Evolutionary conservation across 1,139 yeast genomes (phyloP).

Genomic region (Entelexis sorbosivorans): DNA sequence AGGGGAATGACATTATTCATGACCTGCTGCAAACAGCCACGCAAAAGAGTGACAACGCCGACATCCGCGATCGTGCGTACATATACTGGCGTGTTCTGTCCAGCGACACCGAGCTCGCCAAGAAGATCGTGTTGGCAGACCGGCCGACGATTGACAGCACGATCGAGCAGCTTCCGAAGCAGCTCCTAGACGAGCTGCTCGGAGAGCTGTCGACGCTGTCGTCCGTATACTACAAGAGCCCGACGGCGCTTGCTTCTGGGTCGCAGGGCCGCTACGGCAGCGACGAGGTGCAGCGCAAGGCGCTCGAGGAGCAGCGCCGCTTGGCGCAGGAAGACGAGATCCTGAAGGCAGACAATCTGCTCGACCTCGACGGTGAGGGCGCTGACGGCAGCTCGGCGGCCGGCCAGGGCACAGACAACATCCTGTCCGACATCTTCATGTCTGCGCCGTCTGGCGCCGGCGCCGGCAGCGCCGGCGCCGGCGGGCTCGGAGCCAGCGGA

Average conservation of each 20-base stretch:
- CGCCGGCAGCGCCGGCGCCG: slow-evolving; percentile 6
- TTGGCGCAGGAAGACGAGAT: slow-evolving; percentile 71
- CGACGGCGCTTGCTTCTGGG: slow-evolving; percentile 26
- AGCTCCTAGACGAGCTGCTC: slow-evolving; percentile 54
- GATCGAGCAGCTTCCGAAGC: slow-evolving; percentile 59
- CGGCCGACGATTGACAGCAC: slow-evolving; percentile 65
- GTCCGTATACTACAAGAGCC: slow-evolving; percentile 82
- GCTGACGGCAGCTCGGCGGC: slow-evolving; percentile 20
- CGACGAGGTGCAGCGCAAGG: slow-evolving; percentile 40
- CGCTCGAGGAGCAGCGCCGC: slow-evolving; percentile 65
- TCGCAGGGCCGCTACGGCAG: slow-evolving; percentile 39
- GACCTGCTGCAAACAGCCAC: slow-evolving; percentile 67
- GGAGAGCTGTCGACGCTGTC: slow-evolving; percentile 76
- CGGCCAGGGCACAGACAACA: slow-evolving; percentile 19
- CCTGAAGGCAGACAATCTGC: slow-evolving; percentile 62
- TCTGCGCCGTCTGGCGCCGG: neutral
- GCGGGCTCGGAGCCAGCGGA: neutral
- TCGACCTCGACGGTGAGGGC: slow-evolving; percentile 52
- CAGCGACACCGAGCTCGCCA: slow-evolving; percentile 40
- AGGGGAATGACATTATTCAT: slow-evolving; percentile 48
- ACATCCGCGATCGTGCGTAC: slow-evolving; percentile 87
- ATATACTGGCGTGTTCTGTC: slow-evolving; percentile 90
- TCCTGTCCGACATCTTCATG: slow-evolving; percentile 24
- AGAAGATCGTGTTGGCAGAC: slow-evolving; percentile 43
- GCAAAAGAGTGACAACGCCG: slow-evolving; percentile 73